A percentile compares a stretch with the other conserved stretches of the same genome.
phyloP scores from a whole-genome alignment of 805 yeast genomes.

The Metschnikowia cubensis region DNA sequence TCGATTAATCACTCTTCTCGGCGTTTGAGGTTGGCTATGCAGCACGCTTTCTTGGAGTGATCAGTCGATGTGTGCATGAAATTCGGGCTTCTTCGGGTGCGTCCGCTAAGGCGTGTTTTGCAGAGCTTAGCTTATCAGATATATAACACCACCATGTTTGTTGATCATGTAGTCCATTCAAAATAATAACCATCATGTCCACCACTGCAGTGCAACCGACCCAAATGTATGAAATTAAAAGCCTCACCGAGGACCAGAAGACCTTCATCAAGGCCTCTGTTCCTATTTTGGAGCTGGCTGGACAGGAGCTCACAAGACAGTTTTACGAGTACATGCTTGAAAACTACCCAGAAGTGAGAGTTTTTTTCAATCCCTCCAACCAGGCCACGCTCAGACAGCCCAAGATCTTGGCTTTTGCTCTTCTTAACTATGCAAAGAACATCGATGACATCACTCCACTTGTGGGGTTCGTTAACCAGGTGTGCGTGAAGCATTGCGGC shows the following conservation, averaged over 20 bases:
- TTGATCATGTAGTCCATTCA: background rate
- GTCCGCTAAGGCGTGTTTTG: background rate
- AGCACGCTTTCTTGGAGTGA: background rate
- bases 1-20: background rate
- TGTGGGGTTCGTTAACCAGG: constrained; percentile 50
- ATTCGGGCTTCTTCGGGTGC: constrained; percentile 1
- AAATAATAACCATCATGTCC: background rate
- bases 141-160: background rate
- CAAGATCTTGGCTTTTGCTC: constrained; percentile 57
- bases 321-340: constrained; percentile 56
- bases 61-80: constrained; percentile 1
- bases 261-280: constrained; percentile 42
- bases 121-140: background rate
- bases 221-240: constrained; percentile 23
- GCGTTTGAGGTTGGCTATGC: background rate
- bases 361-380: constrained; percentile 59
- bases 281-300: constrained; percentile 55
- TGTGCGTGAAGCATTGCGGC: constrained; percentile 65
- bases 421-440: constrained; percentile 57
- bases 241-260: constrained; percentile 29
- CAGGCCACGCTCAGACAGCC: constrained; percentile 58
- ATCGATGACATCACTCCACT: constrained; percentile 57
- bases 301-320: constrained; percentile 48
- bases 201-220: background rate
- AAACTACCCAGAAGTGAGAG: constrained; percentile 49